Conservation (phyloP, 2,329 filamentous ascomycete species). For the Alternaria arborescens region DNA sequence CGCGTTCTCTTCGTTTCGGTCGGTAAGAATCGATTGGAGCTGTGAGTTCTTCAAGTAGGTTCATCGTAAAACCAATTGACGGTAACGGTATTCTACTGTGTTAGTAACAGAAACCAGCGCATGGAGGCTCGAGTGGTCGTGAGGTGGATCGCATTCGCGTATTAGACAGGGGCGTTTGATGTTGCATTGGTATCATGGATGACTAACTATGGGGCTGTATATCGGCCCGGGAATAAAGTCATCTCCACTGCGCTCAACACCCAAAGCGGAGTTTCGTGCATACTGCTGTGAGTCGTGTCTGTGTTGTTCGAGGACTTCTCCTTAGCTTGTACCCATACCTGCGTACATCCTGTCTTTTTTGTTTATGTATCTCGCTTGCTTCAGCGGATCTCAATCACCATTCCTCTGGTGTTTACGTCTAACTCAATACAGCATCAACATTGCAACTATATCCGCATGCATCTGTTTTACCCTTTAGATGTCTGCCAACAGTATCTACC, state of each 20-base stretch:
- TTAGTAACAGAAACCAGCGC: neutral
- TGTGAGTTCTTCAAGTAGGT: too few relatives aligned
- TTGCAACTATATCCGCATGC: neutral
- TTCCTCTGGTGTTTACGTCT: neutral
- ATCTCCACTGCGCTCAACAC: neutral
- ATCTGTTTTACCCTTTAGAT: neutral
- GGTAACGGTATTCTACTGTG: neutral
- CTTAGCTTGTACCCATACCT: neutral
- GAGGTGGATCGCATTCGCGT: neutral
- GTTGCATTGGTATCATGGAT: neutral
- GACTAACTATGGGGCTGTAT: neutral
- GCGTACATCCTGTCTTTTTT: neutral
- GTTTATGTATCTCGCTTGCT: neutral
- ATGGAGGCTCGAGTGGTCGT: neutral
- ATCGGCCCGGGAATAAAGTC: neutral
- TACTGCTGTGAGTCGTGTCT: neutral
- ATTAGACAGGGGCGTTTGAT: neutral
- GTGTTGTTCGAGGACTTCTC: neutral
- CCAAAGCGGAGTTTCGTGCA: neutral
- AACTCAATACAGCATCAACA: neutral
- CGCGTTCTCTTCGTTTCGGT: neutral
- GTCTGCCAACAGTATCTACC: neutral
- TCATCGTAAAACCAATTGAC: neutral
- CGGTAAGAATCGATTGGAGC: neutral
- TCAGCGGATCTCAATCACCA: neutral